These are phyloP conservation scores for Trichosanthes cucumerina DNA, from an alignment of 306 rosid species.

Conservation along the genomic window DNA sequence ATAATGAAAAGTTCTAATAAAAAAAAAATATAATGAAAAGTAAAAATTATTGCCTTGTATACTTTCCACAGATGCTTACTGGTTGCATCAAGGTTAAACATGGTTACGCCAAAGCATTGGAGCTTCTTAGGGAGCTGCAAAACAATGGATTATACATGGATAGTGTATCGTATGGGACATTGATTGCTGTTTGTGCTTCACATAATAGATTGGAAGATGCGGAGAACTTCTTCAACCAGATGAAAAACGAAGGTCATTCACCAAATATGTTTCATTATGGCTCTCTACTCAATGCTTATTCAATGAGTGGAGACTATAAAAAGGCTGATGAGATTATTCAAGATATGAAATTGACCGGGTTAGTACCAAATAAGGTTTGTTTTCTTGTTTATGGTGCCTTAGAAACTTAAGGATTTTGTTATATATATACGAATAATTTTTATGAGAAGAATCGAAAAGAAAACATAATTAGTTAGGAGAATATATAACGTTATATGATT, in stretches of 20 bases:
- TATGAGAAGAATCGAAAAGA: not conserved
- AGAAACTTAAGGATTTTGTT: not conserved
- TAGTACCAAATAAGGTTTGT: constrained; percentile 97
- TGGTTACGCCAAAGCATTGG: constrained; percentile 69
- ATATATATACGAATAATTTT: not conserved
- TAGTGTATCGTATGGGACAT: constrained; percentile 64
- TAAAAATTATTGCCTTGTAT: constrained; percentile 7
- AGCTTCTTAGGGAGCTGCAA: constrained; percentile 62
- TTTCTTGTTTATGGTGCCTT: constrained; percentile 22
- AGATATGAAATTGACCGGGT: constrained; percentile 71
- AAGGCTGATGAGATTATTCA: constrained; percentile 61
- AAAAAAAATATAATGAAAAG: not conserved
- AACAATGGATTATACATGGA: constrained; percentile 51
- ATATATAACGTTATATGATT: not conserved
- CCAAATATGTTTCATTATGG: constrained; percentile 76
- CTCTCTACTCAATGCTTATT: constrained; percentile 80
- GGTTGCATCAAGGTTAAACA: constrained; percentile 64
- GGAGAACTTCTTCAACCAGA: constrained; percentile 56
- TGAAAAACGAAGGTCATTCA: constrained; percentile 65
- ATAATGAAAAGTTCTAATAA: no score
- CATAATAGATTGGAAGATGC: constrained; percentile 69
- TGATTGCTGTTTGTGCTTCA: constrained; percentile 84
- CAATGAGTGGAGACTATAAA: constrained; percentile 48
- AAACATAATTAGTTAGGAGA: not conserved
- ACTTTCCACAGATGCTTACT: constrained; percentile 52